Conservation (phyloP, 345 rosid genomes). For the Diplotaxis tenuifolia region DNA sequence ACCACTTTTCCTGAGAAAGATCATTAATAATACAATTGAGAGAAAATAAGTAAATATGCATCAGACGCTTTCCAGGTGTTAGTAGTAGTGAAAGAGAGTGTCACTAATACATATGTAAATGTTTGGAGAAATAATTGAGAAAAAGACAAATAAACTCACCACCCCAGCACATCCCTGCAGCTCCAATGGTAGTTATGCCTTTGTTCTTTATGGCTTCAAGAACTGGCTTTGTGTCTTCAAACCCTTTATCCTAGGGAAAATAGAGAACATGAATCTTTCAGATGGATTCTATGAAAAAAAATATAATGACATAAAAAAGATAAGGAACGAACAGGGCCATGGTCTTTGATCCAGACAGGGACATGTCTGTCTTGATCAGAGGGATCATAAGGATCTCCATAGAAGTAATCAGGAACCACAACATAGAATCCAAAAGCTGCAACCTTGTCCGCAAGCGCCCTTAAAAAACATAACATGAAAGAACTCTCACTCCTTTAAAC, state of each 20-base stretch:
- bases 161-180: slow-evolving; percentile 73
- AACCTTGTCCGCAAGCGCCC: slow-evolving; percentile 78
- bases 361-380: slow-evolving; percentile 40
- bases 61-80: background rate
- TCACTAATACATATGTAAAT: background rate
- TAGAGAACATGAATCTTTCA: background rate
- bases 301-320: background rate
- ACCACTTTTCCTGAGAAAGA: too few species aligned
- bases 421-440: slow-evolving; percentile 73
- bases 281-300: background rate
- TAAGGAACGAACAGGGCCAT: slow-evolving; percentile 54
- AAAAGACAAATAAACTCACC: slow-evolving; percentile 36
- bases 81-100: background rate
- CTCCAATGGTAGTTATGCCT: slow-evolving; percentile 59
- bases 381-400: slow-evolving; percentile 50
- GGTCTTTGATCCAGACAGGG: slow-evolving; percentile 56
- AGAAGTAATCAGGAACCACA: slow-evolving; percentile 66
- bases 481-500: background rate
- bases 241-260: slow-evolving; percentile 61
- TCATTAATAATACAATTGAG: too few species aligned
- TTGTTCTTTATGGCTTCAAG: slow-evolving; percentile 61
- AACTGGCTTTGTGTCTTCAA: slow-evolving; percentile 66
- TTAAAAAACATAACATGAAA: slow-evolving; percentile 4
- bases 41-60: background rate
- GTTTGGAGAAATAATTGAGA: too few species aligned